phyloP scores from a whole-genome alignment of 106 monocot species.

The Dendrobium nobile region DNA sequence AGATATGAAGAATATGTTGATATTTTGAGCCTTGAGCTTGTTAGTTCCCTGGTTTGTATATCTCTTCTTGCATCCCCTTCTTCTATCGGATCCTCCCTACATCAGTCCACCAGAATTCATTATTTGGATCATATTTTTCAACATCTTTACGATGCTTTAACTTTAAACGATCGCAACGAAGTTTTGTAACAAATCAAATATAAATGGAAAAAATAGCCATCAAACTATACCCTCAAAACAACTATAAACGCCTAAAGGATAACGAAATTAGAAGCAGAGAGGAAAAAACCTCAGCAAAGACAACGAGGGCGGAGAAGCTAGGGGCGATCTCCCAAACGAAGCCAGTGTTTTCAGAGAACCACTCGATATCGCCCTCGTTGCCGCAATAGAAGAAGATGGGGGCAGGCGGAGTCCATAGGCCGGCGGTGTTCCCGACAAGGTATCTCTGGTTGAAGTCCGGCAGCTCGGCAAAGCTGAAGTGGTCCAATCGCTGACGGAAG shows the following conservation, averaged over 20 bases:
- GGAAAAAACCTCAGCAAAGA: conserved; percentile 70
- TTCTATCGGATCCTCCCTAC: no score
- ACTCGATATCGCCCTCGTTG: conserved; percentile 89
- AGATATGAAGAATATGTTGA: no score
- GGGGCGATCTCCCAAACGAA: conserved; percentile 93
- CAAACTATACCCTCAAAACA: no score
- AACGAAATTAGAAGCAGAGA: background rate
- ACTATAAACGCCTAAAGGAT: background rate
- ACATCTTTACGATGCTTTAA: no score
- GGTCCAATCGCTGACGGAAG: conserved; percentile 67
- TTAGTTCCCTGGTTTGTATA: no score
- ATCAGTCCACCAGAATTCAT: no score
- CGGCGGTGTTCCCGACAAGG: conserved; percentile 31
- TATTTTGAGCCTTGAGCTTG: no score
- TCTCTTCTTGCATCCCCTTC: no score
- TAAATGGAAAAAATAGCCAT: background rate
- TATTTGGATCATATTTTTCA: no score
- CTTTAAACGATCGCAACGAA: background rate
- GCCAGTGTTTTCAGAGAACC: conserved; percentile 89
- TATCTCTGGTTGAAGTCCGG: conserved; percentile 63
- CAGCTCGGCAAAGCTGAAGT: conserved; percentile 70
- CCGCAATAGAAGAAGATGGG: conserved; percentile 99
- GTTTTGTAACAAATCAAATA: background rate
- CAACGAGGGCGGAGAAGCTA: conserved; percentile 62
- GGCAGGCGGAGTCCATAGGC: conserved; percentile 16